Evolutionary conservation across 108 stramenopile genomes (phyloP), one percentile per base, ranked within the genome.

Genomic region (Parmales sp.): DNA sequence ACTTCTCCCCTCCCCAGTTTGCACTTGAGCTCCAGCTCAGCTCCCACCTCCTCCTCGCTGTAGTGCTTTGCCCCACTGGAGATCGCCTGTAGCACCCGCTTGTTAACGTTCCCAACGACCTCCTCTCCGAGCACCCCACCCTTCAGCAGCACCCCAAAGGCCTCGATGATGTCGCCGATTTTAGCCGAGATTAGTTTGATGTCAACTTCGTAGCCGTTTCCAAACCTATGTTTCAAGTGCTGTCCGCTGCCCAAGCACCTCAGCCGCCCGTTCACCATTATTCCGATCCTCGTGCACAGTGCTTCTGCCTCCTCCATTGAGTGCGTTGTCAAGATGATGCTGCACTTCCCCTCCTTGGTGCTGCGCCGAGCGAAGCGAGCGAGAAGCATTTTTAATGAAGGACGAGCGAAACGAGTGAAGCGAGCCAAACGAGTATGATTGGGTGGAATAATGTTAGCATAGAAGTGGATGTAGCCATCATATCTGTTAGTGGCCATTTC

Each of bases 241-340:
- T 91, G 85, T 20, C n/a, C n/a, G 54, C n/a, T 86, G 26, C 98
- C 98, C 11, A 92, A 38, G 72, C 95, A 96, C 22, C 81, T 70
- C 2, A 99, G 80, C 11, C 68, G 78, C 11, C 98, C 98, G 34
- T 81, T 79, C 0, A 91, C 90, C 92, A 97, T 95, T 74, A 99
- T 96, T 19, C 86, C 95, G 48, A 99, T 94, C 29, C 95, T 83
- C 37, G 94, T 93, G 65, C 96, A 97, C 6, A 99, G 75, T 0
- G 95, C 88, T 54, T 99, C 96, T 49, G 94, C 94, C 78, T 99
- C 98, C 72, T 96, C 95, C 95, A 95, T 93, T 28, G 13, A 19
- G 66, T 91, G 90, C 36, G 90, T 91, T 6, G 90, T 91, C 73
- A 91, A 67, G 64, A 91, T 88, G 1, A 91, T 86, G 39, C 81